A percentile compares a stretch with the other conserved stretches of the same genome.
phyloP scores from a whole-genome alignment of 1,139 yeast species.

The Saccharomyces hybrid region DNA sequence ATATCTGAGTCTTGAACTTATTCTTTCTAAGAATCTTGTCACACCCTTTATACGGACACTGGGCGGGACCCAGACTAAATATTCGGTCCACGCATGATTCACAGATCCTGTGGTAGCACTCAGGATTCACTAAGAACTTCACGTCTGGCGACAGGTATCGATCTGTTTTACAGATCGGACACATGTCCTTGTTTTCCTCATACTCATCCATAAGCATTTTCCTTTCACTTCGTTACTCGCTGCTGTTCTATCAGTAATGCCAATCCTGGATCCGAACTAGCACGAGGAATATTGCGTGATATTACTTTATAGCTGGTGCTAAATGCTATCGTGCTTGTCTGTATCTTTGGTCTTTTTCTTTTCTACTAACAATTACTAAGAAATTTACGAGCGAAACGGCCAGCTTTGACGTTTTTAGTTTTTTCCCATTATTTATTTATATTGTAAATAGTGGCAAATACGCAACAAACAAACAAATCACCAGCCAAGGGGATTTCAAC shows the following conservation, averaged over 20 bases:
- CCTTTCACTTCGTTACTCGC: not conserved
- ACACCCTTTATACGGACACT: constrained; percentile 91
- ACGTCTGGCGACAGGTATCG: constrained; percentile 89
- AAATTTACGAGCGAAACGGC: not conserved
- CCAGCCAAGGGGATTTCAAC: not conserved
- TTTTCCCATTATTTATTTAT: not conserved
- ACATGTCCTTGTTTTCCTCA: constrained; percentile 56
- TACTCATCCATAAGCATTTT: constrained; percentile 21
- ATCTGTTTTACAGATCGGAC: constrained; percentile 97
- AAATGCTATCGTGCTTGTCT: not conserved
- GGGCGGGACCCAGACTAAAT: constrained; percentile 90
- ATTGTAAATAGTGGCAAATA: not conserved
- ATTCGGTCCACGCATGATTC: constrained; percentile 94
- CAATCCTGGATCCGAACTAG: not conserved
- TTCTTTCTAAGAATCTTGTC: constrained; percentile 80
- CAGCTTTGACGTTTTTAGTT: not conserved
- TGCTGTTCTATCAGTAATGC: not conserved
- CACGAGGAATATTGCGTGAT: not conserved
- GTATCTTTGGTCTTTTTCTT: not conserved
- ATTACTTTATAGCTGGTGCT: not conserved
- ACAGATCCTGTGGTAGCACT: constrained; percentile 95
- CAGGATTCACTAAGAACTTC: constrained; percentile 88
- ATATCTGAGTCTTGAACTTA: constrained; percentile 82
- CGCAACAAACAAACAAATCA: not conserved
- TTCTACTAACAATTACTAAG: not conserved